Percentiles rank a stretch among this genome's conserved stretches.
Evolutionary conservation across 441 rosid species (phyloP).

Genomic region (Jatropha podagrica): DNA sequence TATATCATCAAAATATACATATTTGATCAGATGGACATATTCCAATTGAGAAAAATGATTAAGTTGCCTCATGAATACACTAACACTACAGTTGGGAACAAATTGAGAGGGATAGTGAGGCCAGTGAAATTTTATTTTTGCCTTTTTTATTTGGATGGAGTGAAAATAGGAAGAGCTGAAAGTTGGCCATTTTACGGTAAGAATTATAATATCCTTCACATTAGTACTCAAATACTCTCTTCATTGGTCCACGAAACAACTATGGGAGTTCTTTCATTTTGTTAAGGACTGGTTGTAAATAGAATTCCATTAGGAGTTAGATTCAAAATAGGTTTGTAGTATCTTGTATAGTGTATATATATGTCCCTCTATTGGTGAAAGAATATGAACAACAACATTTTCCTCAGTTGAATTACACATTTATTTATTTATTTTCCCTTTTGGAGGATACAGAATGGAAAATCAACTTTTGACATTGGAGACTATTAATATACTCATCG

Average conservation of each 20-base stretch:
- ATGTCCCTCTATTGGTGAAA: too few species aligned
- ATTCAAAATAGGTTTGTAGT: too few species aligned
- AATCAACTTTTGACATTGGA: background rate
- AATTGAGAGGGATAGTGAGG: background rate
- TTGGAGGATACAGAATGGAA: background rate
- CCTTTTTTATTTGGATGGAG: background rate
- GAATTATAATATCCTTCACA: background rate
- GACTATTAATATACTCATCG: background rate
- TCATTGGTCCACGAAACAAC: background rate
- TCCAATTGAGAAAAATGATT: slow-evolving; percentile 1
- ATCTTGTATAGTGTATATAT: too few species aligned
- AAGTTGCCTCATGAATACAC: background rate
- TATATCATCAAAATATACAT: too few species aligned
- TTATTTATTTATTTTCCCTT: background rate
- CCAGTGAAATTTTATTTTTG: background rate
- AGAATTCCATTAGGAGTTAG: too few species aligned
- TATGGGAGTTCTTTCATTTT: background rate
- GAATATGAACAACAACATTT: too few species aligned
- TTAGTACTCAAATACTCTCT: background rate
- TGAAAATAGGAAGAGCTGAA: background rate
- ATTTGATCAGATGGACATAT: background rate
- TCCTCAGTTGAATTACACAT: too few species aligned
- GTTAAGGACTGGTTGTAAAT: too few species aligned
- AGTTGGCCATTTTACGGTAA: background rate
- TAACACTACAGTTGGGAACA: background rate